Base-by-base conservation (phyloP, 441 rosid species). In the Pelargonium australe region DNA sequence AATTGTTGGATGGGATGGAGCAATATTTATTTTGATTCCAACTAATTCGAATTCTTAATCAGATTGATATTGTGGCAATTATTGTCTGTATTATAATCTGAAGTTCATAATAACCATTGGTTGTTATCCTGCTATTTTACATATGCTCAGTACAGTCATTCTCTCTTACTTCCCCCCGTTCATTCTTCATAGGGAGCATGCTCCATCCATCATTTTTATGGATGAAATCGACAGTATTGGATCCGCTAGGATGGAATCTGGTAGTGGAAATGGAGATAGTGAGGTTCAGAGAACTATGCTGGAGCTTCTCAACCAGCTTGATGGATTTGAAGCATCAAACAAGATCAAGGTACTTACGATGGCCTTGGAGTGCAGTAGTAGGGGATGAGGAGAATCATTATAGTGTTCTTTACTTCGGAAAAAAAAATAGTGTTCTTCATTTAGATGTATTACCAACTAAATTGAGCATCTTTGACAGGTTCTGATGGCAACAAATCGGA, bases 281-380 rank as follows among this genome's bases (percentile, higher is more conserved):
- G 97, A 93, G 82, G 98, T 91, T 68, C 96, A 91, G 74, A 63
- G 98, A 43, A 91, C 98, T 72, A 91, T 93, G 97, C 81, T 91
- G 75, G 98, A 93, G 91, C 98, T 91, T 79, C 97, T 93, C 68
- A 91, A 93, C 60, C 98, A 91, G 82, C 87, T 93, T 70, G 97
- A 93, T 67, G 97, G 98, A 73, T 93, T 93, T 64, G 93, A 93
- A 80, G 97, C 96, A 7, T 93, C 98, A 67, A 93, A 93, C 87
- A 93, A 91, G 85, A 93, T 93, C 74, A 91, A 93, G 90, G 97
- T 87, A 81, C 13, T 68, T 43, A 10, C 6, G 34, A 34, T 8
- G 43, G 19, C 12, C 69, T 63, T 64, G 2, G 45, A 31, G 19
- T 0, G 23, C 65, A 64, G 43, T 45, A 62, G 0, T 63, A 51